A percentile compares a stretch with the other conserved stretches of the same genome.
Conservation (phyloP, 495 filamentous ascomycete genomes). For the Penicillium alfredii region DNA sequence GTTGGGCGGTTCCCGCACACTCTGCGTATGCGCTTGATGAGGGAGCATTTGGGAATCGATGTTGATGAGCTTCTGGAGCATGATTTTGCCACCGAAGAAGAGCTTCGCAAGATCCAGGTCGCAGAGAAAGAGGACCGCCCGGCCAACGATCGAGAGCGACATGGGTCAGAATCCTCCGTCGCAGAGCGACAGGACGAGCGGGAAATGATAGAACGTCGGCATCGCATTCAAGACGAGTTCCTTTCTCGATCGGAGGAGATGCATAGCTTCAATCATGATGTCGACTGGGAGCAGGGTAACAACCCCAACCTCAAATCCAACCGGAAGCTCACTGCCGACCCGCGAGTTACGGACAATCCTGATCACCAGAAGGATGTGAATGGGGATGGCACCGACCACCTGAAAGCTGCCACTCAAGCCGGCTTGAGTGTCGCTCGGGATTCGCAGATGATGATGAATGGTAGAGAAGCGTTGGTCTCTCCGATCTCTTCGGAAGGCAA, state of each 20-base stretch:
- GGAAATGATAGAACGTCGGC: conserved; percentile 50
- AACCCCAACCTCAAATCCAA: conserved; percentile 56
- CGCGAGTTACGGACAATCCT: conserved; percentile 55
- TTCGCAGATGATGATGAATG: conserved; percentile 53
- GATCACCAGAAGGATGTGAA: conserved; percentile 69
- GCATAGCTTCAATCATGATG: conserved; percentile 80
- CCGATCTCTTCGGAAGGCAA: conserved; percentile 56
- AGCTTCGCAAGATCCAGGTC: conserved; percentile 37
- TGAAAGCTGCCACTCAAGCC: conserved; percentile 51
- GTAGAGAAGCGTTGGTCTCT: conserved; percentile 59
- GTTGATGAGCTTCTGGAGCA: conserved; percentile 87
- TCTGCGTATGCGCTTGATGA: conserved; percentile 88
- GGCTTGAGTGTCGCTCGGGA: conserved; percentile 59
- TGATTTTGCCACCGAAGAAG: conserved; percentile 50
- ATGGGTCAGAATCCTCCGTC: conserved; percentile 31
- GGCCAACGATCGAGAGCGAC: conserved; percentile 17
- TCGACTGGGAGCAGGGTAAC: conserved; percentile 60
- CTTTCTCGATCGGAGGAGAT: conserved; percentile 55
- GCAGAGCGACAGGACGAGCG: conserved; percentile 44
- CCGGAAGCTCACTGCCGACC: conserved; percentile 56
- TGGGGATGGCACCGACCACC: conserved; percentile 67
- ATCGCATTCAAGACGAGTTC: conserved; percentile 56
- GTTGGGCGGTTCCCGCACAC: conserved; percentile 93
- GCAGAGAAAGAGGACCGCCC: conserved; percentile 28
- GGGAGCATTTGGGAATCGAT: conserved; percentile 93